Evolutionary conservation across 495 filamentous ascomycete genomes (phyloP).

Genomic region (Hypoxylon trugodes): DNA sequence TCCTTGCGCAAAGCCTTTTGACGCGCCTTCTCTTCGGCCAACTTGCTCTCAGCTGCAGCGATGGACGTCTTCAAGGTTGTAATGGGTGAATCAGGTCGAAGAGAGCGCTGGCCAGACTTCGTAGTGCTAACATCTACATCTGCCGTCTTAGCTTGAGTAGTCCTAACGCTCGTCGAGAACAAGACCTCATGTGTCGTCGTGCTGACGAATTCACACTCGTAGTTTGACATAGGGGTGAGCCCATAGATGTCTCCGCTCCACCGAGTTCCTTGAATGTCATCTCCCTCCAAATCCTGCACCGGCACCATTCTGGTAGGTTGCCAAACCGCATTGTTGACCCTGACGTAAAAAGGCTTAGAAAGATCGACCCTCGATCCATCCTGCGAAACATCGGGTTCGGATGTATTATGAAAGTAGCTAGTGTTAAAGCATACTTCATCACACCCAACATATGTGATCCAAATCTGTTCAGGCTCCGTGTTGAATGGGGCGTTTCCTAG

Average conservation of each 20-base stretch:
- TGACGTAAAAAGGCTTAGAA: constrained; percentile 82
- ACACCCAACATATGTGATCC: constrained; percentile 85
- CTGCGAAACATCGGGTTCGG: constrained; percentile 49
- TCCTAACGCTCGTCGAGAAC: constrained; percentile 82
- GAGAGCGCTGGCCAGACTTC: constrained; percentile 61
- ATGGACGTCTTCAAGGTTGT: constrained; percentile 92
- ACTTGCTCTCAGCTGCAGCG: constrained; percentile 76
- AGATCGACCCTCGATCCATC: constrained; percentile 63
- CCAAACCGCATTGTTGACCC: constrained; percentile 90
- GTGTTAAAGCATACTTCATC: constrained; percentile 85
- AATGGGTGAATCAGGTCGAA: constrained; percentile 83
- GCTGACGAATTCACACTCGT: constrained; percentile 84
- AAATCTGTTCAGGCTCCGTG: constrained; percentile 77
- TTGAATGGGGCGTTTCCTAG: constrained; percentile 80
- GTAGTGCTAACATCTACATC: constrained; percentile 61
- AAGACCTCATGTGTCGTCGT: constrained; percentile 76
- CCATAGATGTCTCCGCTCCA: constrained; percentile 91
- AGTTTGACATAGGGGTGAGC: constrained; percentile 84
- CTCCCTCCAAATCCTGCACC: constrained; percentile 63
- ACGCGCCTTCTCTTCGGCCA: constrained; percentile 77
- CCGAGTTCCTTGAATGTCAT: constrained; percentile 50
- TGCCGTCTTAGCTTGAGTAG: constrained; percentile 71
- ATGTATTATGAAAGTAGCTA: constrained; percentile 63
- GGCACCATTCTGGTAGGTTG: constrained; percentile 77
- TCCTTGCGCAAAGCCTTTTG: constrained; percentile 81